These are phyloP conservation scores for Cymodocea nodosa DNA, from an alignment of 116 monocot genomes.

Conservation along the genomic window DNA sequence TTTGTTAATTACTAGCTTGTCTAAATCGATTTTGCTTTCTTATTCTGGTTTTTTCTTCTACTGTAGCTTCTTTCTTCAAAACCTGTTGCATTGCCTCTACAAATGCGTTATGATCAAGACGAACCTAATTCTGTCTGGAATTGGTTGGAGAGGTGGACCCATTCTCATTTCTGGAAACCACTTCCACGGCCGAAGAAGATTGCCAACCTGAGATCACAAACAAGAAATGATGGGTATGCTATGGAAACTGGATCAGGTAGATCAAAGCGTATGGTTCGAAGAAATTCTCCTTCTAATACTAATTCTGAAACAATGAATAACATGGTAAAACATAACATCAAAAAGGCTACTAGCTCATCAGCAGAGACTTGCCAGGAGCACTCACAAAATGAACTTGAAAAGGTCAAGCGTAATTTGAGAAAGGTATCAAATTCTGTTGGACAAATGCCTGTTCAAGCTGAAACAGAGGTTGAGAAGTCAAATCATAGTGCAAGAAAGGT, in stretches of 20 bases:
- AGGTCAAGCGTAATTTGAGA: constrained; percentile 70
- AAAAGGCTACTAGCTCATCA: constrained; percentile 28
- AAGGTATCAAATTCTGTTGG: constrained; percentile 41
- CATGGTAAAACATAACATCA: constrained; percentile 31
- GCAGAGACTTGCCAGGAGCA: constrained; percentile 33
- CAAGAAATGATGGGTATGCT: constrained; percentile 26
- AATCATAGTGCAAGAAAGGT: constrained; percentile 11
- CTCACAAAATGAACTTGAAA: constrained; percentile 67
- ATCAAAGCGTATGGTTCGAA: constrained; percentile 60
- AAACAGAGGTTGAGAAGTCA: constrained; percentile 20
- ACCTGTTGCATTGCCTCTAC: constrained; percentile 33
- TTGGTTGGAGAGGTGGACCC: constrained; percentile 82
- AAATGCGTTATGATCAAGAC: constrained; percentile 31
- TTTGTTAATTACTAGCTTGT: not conserved
- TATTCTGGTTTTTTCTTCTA: constrained; percentile 4
- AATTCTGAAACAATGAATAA: constrained; percentile 13
- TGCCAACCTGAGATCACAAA: constrained; percentile 30
- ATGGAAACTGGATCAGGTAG: constrained; percentile 56
- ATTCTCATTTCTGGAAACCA: constrained; percentile 51
- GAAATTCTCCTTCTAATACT: constrained; percentile 36
- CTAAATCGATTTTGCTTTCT: not conserved
- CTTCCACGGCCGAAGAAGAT: constrained; percentile 24
- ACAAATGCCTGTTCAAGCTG: constrained; percentile 27
- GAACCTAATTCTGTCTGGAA: constrained; percentile 54
- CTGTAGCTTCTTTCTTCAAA: constrained; percentile 58